A percentile compares a stretch with the other conserved stretches of the same genome.
These are phyloP conservation scores for Vitis hybrid DNA, from an alignment of 177 flowering plant genomes.

Conservation along the genomic window DNA sequence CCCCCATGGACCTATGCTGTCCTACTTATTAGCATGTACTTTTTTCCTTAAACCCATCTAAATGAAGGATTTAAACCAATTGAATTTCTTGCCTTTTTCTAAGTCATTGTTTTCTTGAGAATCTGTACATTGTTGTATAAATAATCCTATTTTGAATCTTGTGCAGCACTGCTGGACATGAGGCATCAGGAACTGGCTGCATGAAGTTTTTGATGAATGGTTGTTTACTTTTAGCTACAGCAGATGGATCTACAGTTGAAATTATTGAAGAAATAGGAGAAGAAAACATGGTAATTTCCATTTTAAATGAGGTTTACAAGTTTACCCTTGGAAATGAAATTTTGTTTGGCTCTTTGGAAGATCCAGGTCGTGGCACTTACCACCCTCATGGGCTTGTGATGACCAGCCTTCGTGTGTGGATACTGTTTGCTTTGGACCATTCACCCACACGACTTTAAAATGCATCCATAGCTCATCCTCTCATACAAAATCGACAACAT, in stretches of 20 bases:
- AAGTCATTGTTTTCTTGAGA: background rate
- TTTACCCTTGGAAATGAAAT: background rate
- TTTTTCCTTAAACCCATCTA: no score
- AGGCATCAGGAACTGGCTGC: slow-evolving; percentile 64
- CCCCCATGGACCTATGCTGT: no score
- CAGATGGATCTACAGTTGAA: slow-evolving; percentile 62
- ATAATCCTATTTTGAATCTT: background rate
- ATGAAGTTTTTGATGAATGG: slow-evolving; percentile 74
- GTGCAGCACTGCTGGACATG: slow-evolving; percentile 65
- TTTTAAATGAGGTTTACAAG: background rate
- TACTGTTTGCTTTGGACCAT: no score
- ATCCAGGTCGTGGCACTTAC: background rate
- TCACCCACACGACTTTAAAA: no score
- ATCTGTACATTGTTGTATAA: background rate
- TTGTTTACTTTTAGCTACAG: slow-evolving; percentile 54
- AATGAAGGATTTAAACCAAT: no score
- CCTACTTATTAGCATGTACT: no score
- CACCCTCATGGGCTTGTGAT: no score
- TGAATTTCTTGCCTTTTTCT: no score
- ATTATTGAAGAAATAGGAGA: slow-evolving; percentile 38
- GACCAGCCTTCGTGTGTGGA: no score
- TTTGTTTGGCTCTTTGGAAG: background rate
- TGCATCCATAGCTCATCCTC: no score
- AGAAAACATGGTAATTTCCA: slow-evolving; percentile 37
- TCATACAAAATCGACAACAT: no score